Evolutionary conservation across 306 rosid species (phyloP).

Genomic region (Ormosia semicastrata): DNA sequence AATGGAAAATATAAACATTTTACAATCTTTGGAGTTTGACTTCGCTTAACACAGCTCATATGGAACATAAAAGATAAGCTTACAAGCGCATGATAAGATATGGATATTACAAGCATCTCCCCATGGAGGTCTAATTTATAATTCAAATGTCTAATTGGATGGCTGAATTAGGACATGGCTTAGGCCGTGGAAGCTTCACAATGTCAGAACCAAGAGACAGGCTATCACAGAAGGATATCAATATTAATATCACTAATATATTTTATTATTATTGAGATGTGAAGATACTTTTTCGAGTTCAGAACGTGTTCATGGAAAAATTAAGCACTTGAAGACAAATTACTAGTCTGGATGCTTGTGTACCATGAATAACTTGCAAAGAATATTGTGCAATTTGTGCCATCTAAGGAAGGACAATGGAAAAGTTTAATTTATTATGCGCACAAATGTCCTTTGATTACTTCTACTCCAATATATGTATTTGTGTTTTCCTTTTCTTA

Average conservation of each 20-base stretch:
- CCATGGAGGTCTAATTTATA: slow-evolving; percentile 20
- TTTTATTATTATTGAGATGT: slow-evolving; percentile 6
- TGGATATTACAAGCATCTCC: slow-evolving; percentile 59
- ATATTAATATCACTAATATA: slow-evolving; percentile 21
- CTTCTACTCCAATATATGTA: not conserved
- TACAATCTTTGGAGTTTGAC: slow-evolving; percentile 54
- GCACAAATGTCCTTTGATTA: not conserved
- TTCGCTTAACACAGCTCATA: slow-evolving; percentile 69
- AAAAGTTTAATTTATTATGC: slow-evolving; percentile 13
- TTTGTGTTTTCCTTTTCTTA: not conserved
- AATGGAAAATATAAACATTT: slow-evolving; percentile 30
- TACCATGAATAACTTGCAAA: slow-evolving; percentile 28
- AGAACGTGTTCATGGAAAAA: slow-evolving; percentile 36
- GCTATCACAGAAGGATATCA: slow-evolving; percentile 38
- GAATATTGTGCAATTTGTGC: slow-evolving; percentile 24
- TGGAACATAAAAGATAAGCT: slow-evolving; percentile 46
- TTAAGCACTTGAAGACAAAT: slow-evolving; percentile 23
- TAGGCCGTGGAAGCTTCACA: slow-evolving; percentile 58
- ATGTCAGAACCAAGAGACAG: slow-evolving; percentile 58
- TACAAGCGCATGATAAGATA: slow-evolving; percentile 44
- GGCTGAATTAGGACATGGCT: slow-evolving; percentile 59
- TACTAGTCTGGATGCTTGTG: slow-evolving; percentile 37
- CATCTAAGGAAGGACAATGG: slow-evolving; percentile 25
- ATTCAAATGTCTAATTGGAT: slow-evolving; percentile 38
- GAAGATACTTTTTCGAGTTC: slow-evolving; percentile 23